Base-by-base conservation (phyloP, 2,329 filamentous ascomycete species). In the Aspergillus jensenii region DNA sequence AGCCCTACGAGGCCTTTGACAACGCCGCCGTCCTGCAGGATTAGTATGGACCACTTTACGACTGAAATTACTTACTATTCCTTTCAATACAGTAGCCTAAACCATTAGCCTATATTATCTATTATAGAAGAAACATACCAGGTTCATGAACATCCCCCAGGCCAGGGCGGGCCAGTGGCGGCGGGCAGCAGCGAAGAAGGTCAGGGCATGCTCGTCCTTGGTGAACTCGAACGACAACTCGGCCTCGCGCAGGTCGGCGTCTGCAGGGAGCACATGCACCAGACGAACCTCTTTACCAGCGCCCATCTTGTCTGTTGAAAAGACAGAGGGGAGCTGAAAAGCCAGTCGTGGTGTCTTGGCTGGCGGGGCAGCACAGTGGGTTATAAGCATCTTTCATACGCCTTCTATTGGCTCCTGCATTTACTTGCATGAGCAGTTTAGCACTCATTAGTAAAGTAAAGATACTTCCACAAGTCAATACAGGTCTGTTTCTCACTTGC, bases 91-190 rank as follows among this genome's bases (percentile, higher is more conserved):
- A 1, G 52, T 54, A 0, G 52, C 52, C 52, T 54, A 14, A 1
- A 6, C 4, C 8, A 6, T 43, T 41, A 51, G 49, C 8, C 3
- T 35, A 35, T 4, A 6, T 35, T 35, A 35, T 35, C 2, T 14
- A 11, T 12, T 4, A 2, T 4, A 4, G 9, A 35, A 14, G 8
- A 35, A 8, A 9, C 7, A n/a, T 59, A 67, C 65, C 52, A 69
- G 40, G 37, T 70, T 70, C 60, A 70, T 68, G 47, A 70, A 68
- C 45, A 66, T 41, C 2, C 62, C 66, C 68, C 68, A 70, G 23
- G 56, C 59, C 39, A 69, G 51, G 15, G 66, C 65, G 3, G 68
- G 67, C 64, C 65, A 69, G 58, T 70, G 59, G 31, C 58, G 55
- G 39, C 62, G 58, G 47, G 64, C 55, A 3, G 68, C 68, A 25